Evolutionary conservation across 495 filamentous ascomycete species (phyloP), one percentile per base, ranked within the genome.

Genomic region (Cladorrhinum samala): DNA sequence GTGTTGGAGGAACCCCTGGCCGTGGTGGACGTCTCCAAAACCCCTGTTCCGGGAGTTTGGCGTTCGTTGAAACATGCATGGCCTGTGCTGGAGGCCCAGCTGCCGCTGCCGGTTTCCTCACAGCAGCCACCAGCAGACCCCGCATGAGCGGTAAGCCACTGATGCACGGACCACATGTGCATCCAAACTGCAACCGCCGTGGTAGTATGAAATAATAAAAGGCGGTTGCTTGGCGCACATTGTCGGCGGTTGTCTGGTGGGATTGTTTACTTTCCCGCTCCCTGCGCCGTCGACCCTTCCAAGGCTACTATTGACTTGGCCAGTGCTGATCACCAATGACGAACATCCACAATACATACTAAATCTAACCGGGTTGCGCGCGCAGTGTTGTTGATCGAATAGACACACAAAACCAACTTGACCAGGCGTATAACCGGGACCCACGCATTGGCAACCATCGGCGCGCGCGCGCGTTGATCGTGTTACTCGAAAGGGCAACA

Each of bases 181-280:
- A n/a, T n/a, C n/a, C n/a, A n/a, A n/a, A n/a, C n/a, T n/a, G n/a
- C n/a, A n/a, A n/a, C n/a, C n/a, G n/a, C n/a, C n/a, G n/a, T n/a
- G n/a, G n/a, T n/a, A n/a, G n/a, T n/a, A n/a, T n/a, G n/a, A n/a
- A n/a, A n/a, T n/a, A n/a, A n/a, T n/a, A 4, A 40, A 39, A 6
- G 30, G 30, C 14, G 6, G 30, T 37, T 7, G 30, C 30, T 37
- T 37, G 30, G 30, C 30, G 6, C 7, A 37, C 14, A 37, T 37
- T 37, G 6, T 14, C 7, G 46, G 11, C 49, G 42, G 59, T 60
- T 60, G 56, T 49, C 56, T 38, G 49, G 56, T 52, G 16, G 37
- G 47, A 16, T 59, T 59, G 52, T 59, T 59, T 59, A 59, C 52
- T 59, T 55, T 19, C 1, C 2, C 9, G 5, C 21, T 45, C 13